phyloP scores from a whole-genome alignment of 2,329 filamentous ascomycete species.

The Nigrospora oryzae region DNA sequence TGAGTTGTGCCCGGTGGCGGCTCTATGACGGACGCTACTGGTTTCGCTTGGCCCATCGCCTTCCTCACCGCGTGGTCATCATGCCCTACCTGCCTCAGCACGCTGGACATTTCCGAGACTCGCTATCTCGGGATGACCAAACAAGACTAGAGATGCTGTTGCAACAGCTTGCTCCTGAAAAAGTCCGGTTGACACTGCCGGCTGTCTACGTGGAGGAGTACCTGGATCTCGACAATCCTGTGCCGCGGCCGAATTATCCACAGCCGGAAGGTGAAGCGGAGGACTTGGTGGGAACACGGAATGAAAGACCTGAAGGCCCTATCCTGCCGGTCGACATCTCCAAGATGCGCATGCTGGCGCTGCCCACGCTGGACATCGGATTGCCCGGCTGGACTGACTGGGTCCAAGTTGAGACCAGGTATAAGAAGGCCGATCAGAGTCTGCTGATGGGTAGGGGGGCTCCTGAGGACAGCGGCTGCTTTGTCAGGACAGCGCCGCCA shows the following conservation, averaged over 20 bases:
- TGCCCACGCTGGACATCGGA: constrained; percentile 42
- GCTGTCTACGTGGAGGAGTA: constrained; percentile 40
- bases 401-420: constrained; percentile 41
- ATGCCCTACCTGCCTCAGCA: constrained; percentile 35
- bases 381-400: constrained; percentile 37
- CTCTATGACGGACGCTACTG: constrained; percentile 57
- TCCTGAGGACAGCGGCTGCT: too few species aligned
- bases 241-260: constrained; percentile 10
- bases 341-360: constrained; percentile 35
- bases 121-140: constrained; percentile 22
- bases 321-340: constrained; percentile 8
- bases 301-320: not conserved
- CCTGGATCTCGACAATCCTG: constrained; percentile 11
- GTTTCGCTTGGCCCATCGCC: constrained; percentile 38
- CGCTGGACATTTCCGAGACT: constrained; percentile 38
- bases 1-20: constrained; percentile 22
- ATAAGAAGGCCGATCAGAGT: constrained; percentile 36
- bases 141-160: constrained; percentile 33
- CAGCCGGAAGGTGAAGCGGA: not conserved
- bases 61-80: constrained; percentile 31
- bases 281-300: too few species aligned
- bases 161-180: constrained; percentile 42
- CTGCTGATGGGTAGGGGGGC: constrained; percentile 16
- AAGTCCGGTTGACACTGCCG: constrained; percentile 46
- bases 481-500: too few species aligned